Evolutionary conservation across 306 rosid genomes (phyloP), one percentile per base, ranked within the genome.

Genomic region (Castanea mollissima): DNA sequence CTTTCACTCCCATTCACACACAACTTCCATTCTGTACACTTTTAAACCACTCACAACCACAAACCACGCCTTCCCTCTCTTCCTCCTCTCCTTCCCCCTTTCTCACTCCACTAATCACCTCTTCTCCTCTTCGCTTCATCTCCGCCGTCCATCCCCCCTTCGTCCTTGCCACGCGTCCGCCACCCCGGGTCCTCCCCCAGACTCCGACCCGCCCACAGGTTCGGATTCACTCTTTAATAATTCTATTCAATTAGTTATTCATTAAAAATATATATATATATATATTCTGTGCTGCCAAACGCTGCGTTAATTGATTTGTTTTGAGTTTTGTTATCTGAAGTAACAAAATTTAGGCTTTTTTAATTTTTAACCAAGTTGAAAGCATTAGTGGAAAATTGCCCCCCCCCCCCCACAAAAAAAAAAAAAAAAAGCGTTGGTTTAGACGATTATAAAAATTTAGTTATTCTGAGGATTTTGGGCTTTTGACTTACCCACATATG

Each of bases 151-250:
- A 5, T 81, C 82, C 62, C 84, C 57, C 44, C 72, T 68, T 5
- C 74, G 86, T 11, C 25, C 72, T n/a, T 89, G 90, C 84, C 82
- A 82, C 63, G 88, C 92, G 11, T 38, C 46, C 68, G 63, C 91
- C 35, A 7, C 75, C 2, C 83, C 91, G 0, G 88, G 83, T 3
- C 83, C 91, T 57, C 91, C 94, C 0, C 90, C 79, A 1, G 85
- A 87, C 15, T 82, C 86, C 44, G 88, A 82, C 77, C 83, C 90
- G 18, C 90, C 83, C 83, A 6, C 79, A 35, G 32, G 65, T 5
- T 15, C 62, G 71, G 88, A 88, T 87, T 58, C 46, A 46, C 0
- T 49, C 54, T 49, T 46, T 2, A 18, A 79, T 2, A 18, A 79
- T 51, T 14, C 19, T 9, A 51, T 25, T 25, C 7, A 5, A 34